A percentile compares a stretch with the other conserved stretches of the same genome.
phyloP scores from a whole-genome alignment of 2,329 filamentous ascomycete species.

The Claviceps sp. region DNA sequence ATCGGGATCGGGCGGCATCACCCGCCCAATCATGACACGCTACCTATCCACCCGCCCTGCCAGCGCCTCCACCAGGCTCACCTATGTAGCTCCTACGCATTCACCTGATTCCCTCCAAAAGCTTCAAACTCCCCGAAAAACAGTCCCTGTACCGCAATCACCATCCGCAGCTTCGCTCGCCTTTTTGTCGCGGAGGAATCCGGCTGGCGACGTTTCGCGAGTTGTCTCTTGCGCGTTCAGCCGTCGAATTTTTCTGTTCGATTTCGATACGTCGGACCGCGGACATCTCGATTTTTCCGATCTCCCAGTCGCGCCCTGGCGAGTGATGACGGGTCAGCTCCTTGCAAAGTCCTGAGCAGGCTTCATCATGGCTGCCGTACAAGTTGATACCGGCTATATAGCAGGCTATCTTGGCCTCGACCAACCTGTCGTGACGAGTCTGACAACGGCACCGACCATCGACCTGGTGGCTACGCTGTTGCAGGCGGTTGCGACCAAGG shows the following conservation, averaged over 20 bases:
- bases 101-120: background rate
- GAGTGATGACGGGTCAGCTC: constrained; percentile 7
- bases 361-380: constrained; percentile 26
- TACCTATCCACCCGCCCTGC: background rate
- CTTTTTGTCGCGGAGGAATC: background rate
- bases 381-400: constrained; percentile 58
- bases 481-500: constrained; percentile 60
- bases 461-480: constrained; percentile 69
- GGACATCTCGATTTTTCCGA: background rate
- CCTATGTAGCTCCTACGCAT: background rate
- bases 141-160: background rate
- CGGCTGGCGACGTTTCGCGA: background rate
- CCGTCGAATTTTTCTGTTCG: background rate
- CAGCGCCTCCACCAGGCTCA: background rate
- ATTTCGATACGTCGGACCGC: background rate
- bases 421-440: constrained; percentile 45
- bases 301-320: background rate
- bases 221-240: background rate
- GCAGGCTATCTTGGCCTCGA: constrained; percentile 58
- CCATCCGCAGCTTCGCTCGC: background rate
- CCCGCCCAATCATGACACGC: background rate
- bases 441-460: constrained; percentile 55
- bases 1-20: background rate
- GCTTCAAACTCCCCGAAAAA: background rate
- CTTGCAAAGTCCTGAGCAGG: constrained; percentile 5